A percentile compares a stretch with the other conserved stretches of the same genome.
phyloP scores from a whole-genome alignment of 352 stramenopile genomes.

The Phytopythium chamaehyphon region DNA sequence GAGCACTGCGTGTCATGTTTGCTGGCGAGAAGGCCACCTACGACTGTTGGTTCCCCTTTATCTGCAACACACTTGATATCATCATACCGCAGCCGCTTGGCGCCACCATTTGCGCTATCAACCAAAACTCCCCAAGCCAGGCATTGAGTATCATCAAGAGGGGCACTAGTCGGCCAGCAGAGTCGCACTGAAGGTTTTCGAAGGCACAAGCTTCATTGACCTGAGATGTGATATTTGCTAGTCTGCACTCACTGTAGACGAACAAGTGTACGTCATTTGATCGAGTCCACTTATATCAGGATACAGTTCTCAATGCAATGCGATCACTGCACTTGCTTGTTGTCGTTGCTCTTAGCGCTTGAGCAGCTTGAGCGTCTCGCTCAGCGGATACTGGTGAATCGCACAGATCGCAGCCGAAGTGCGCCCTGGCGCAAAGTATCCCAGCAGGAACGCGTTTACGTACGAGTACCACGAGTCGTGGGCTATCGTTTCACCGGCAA shows the following conservation, averaged over 20 bases:
- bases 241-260: too few relatives aligned
- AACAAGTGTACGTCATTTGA: too few relatives aligned
- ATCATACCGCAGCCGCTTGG: constrained; percentile 33
- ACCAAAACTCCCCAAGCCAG: constrained; percentile 26
- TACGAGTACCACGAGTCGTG: constrained; percentile 44
- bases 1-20: constrained; percentile 58
- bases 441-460: constrained; percentile 20
- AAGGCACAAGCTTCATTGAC: too few relatives aligned
- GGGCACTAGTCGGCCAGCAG: too few relatives aligned
- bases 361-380: constrained; percentile 22
- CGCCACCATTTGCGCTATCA: constrained; percentile 31
- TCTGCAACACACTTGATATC: constrained; percentile 23
- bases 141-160: constrained; percentile 16
- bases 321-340: neutral
- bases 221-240: too few relatives aligned
- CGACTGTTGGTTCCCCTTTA: constrained; percentile 36
- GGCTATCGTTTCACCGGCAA: constrained; percentile 38
- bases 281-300: too few relatives aligned
- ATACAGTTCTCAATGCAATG: too few relatives aligned
- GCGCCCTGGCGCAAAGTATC: constrained; percentile 29
- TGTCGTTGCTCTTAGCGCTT: constrained; percentile 7
- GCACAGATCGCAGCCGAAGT: constrained; percentile 33
- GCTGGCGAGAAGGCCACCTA: constrained; percentile 37
- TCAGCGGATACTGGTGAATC: constrained; percentile 25
- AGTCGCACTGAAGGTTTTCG: too few relatives aligned